Base-by-base conservation (phyloP, 345 rosid genomes). In the Sapria himalayana region DNA sequence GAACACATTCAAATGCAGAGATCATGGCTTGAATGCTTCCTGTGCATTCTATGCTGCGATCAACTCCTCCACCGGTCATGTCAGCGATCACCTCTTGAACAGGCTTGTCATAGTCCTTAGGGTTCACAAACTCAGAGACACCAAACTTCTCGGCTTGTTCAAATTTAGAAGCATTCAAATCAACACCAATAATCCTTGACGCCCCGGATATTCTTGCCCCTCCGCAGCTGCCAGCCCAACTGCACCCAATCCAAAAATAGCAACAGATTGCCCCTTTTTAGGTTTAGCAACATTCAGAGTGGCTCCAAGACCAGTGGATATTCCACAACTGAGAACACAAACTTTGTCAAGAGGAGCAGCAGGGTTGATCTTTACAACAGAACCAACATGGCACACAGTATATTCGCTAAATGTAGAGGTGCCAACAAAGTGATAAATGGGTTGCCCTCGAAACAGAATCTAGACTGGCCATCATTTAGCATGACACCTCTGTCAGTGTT, bases 1-100 rank as follows among this genome's bases (percentile, higher is more conserved):
- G 94, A 31, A 74, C 85, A 16, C 91, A 78, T 70, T 81, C 85
- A 29, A 81, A 81, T 15, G 94, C 94, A 12, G 85, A 76, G 36
- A 77, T 70, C 94, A 81, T 74, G 49, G 86, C 80, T 25, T 69
- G 56, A 20, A 64, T 21, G 64, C 59, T 75, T 41, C 91, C 80
- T 0, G 92, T 78, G 27, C 92, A 82, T 57, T 78, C 91, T 9
- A 82, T 46, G 41, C 86, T 78, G 32, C 92, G 55, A 46, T 82
- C 94, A 4, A 82, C 92, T 16, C 86, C 92, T 15, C 86, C 85
- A n/a, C 51, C 25, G 0, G 85, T 78, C 82, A 73, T 73, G 52
- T 75, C 86, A 39, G 76, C 76, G 7, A 78, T 75, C 35, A 78
- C 84, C 70, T 60, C 59, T 35, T 58, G 75, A 54, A 65, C 60